phyloP scores from a whole-genome alignment of 2,329 filamentous ascomycete species.

The Diaporthe eres region DNA sequence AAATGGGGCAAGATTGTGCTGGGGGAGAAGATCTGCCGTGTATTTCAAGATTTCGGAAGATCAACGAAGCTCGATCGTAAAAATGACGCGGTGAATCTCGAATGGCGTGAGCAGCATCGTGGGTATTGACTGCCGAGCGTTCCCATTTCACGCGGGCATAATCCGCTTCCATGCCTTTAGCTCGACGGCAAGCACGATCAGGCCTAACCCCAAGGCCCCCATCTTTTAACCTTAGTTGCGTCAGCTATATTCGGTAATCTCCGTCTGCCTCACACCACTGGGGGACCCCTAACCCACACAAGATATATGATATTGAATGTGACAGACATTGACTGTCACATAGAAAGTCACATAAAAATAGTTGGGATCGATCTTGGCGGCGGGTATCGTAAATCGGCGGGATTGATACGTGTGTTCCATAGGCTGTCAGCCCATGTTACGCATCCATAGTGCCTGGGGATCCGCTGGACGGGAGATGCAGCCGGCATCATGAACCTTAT shows the following conservation, averaged over 20 bases:
- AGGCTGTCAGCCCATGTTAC: background rate
- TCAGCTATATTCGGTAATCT: conserved; percentile 29
- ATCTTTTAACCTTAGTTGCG: conserved; percentile 34
- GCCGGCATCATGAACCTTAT: background rate
- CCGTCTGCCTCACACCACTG: conserved; percentile 12
- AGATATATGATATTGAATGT: conserved; percentile 2
- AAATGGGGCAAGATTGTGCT: background rate
- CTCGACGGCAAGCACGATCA: background rate
- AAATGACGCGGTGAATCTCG: conserved; percentile 13
- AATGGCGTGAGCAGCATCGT: conserved; percentile 6
- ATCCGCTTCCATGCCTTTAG: conserved; percentile 11
- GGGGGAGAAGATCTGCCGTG: conserved; percentile 17
- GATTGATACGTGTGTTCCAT: background rate
- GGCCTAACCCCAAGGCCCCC: conserved; percentile 10
- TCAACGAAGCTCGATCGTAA: conserved; percentile 25
- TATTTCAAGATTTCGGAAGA: conserved; percentile 30
- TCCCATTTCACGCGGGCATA: background rate
- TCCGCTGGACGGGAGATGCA: background rate
- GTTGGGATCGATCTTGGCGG: background rate
- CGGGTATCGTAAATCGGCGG: no score
- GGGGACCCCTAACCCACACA: conserved; percentile 29
- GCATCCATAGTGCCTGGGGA: background rate
- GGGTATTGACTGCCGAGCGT: conserved; percentile 9
- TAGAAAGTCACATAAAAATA: background rate
- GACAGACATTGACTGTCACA: background rate